Evolutionary conservation across 495 filamentous ascomycete species (phyloP), one percentile per base, ranked within the genome.

Genomic region (Talaromyces trachyspermus): DNA sequence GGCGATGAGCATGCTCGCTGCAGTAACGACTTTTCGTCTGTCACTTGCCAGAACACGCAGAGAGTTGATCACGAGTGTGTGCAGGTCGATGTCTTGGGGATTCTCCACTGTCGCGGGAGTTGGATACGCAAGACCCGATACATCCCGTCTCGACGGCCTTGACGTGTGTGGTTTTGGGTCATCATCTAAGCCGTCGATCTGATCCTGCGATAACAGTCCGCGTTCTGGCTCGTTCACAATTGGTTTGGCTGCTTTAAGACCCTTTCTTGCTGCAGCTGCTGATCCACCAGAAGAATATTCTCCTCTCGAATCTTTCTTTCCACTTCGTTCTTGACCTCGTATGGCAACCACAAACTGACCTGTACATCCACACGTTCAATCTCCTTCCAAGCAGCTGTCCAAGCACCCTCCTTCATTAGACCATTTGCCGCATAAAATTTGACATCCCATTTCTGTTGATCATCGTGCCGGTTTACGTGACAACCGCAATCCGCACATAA

Each of bases 361-460:
- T 98, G 92, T 0, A 94, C 85, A 64, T 98, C 92, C 6, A 97
- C 87, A 24, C 90, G 77, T 64, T 98, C 92, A 92, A 98, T 98
- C 60, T 96, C 90, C 46, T 76, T 83, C 92, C 92, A 98, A 25
- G 86, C 89, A 12, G 89, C 88, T 22, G 81, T 81, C 92, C 92
- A 98, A 0, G 92, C 90, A 2, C 88, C 89, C 10, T 88, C 81
- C 33, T 81, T 77, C 87, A 98, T 91, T 43, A 97, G 68, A 0
- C 92, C 92, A 62, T 97, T 98, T 2, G 87, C 86, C 2, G 92
- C 92, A 50, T 88, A 98, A 10, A 97, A 81, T 54, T 86, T 85
- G 52, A 98, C 72, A 42, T 90, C 80, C 77, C 88, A 97, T 40
- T 85, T 76, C 54, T 77, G 80, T 23, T 26, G 12, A 41, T 66